Conservation (phyloP, 1,284 basidiomycete species). For the Leccinum subrobustum region DNA sequence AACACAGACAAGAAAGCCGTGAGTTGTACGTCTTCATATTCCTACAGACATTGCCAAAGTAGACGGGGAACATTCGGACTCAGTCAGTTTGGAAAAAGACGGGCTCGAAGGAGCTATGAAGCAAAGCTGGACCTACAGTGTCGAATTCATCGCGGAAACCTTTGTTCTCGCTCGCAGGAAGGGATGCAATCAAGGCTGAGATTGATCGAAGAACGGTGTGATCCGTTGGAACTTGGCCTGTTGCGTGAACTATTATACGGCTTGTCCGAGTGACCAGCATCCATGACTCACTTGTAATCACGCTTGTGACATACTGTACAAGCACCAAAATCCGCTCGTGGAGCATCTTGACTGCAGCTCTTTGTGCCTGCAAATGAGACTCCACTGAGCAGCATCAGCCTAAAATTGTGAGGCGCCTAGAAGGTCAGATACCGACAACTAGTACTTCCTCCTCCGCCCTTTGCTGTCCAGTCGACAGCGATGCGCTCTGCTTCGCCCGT, state of each 20-base stretch:
- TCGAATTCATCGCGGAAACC: slow-evolving; percentile 84
- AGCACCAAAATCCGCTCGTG: slow-evolving; percentile 86
- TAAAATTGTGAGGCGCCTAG: not conserved
- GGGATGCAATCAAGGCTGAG: slow-evolving; percentile 79
- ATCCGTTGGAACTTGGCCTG: slow-evolving; percentile 70
- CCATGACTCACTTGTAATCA: slow-evolving; percentile 62
- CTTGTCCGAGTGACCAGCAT: not conserved
- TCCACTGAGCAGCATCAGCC: slow-evolving; percentile 60
- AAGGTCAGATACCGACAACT: slow-evolving; percentile 54
- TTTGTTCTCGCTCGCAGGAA: slow-evolving; percentile 81
- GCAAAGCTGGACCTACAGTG: slow-evolving; percentile 51
- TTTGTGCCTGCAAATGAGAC: slow-evolving; percentile 85
- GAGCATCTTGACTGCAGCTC: slow-evolving; percentile 95
- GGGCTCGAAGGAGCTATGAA: not conserved
- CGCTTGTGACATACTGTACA: slow-evolving; percentile 77
- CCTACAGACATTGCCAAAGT: slow-evolving; percentile 47
- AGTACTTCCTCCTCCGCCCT: slow-evolving; percentile 82
- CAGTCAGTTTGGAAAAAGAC: not conserved
- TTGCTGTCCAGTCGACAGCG: slow-evolving; percentile 94
- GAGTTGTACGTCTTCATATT: slow-evolving; percentile 94
- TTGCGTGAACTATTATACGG: slow-evolving; percentile 5
- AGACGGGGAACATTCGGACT: not conserved
- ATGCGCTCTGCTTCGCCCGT: slow-evolving; percentile 98
- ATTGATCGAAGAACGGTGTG: slow-evolving; percentile 83
- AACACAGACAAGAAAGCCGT: slow-evolving; percentile 86